A percentile compares a stretch with the other conserved stretches of the same genome.
Conservation (phyloP, 2,329 filamentous ascomycete species). For the Metarhizium brunneum region DNA sequence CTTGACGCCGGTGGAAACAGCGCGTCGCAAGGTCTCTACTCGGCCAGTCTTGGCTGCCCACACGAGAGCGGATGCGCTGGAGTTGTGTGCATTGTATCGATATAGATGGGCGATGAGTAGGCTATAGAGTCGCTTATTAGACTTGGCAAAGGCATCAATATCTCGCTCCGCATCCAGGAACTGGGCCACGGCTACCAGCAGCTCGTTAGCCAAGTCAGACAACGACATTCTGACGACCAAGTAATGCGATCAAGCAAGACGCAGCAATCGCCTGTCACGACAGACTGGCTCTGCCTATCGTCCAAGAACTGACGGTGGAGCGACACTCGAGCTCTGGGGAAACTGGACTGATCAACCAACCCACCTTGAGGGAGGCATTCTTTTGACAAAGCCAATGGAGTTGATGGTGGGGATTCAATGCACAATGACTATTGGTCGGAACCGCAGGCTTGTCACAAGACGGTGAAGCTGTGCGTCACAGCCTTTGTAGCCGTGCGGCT, state of each 20-base stretch:
- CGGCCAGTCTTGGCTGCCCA: constrained; percentile 6
- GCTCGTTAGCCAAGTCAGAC: constrained; percentile 6
- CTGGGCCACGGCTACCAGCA: constrained; percentile 2
- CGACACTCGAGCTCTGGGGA: neutral
- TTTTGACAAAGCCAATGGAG: neutral
- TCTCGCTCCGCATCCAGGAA: constrained; percentile 1
- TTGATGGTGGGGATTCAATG: neutral
- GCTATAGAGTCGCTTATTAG: constrained; percentile 4
- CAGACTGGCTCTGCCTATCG: neutral
- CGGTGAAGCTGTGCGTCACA: neutral
- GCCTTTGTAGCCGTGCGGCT: too few relatives aligned
- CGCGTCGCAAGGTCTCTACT: constrained; percentile 2
- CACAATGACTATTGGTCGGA: neutral
- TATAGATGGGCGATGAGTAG: constrained; percentile 1
- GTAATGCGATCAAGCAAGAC: neutral
- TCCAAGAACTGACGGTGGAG: neutral
- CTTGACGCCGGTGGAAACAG: constrained; percentile 1
- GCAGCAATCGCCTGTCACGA: neutral
- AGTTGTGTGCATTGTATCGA: constrained; percentile 2
- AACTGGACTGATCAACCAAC: neutral
- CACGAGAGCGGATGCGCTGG: neutral
- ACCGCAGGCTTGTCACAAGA: neutral
- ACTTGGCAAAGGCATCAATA: constrained; percentile 1
- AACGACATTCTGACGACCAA: constrained; percentile 3
- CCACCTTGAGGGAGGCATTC: neutral